Evolutionary conservation across 2,329 filamentous ascomycete species (phyloP).

Genomic region (Aschersonia sp.): DNA sequence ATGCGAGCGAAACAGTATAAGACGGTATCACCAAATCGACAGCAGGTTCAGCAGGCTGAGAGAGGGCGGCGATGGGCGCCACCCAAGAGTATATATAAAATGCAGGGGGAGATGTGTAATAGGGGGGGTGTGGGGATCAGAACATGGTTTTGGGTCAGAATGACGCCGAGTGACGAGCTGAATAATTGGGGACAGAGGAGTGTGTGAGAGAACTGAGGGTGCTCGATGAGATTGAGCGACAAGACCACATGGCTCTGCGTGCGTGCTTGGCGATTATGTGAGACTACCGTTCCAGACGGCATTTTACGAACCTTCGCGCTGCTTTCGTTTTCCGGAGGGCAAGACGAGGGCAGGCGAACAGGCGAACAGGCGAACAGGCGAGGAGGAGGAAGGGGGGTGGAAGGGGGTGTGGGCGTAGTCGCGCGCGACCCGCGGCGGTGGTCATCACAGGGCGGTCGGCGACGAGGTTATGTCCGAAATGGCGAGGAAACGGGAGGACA

Average conservation of each 20-base stretch:
- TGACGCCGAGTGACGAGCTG: not conserved
- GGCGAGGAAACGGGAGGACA: not conserved
- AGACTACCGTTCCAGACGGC: not conserved
- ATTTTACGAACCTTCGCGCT: not conserved
- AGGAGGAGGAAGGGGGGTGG: too few relatives aligned
- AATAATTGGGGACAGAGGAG: not conserved
- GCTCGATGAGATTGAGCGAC: not conserved
- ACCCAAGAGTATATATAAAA: not conserved
- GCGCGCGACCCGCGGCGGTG: not conserved
- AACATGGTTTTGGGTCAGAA: not conserved
- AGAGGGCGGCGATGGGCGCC: not conserved
- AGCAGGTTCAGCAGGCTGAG: not conserved
- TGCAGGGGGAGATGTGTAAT: not conserved
- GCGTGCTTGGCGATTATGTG: slow-evolving; percentile 2
- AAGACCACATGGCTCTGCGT: not conserved
- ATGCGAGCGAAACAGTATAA: too few relatives aligned
- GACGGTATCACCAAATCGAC: not conserved
- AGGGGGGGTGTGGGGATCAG: not conserved
- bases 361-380: not conserved
- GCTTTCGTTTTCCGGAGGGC: not conserved
- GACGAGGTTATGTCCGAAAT: slow-evolving; percentile 4
- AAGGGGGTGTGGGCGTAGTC: not conserved
- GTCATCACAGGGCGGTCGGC: not conserved
- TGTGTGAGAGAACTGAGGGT: not conserved
- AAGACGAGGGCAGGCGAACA: not conserved